Conservation (phyloP, 176 grass and related monocot species). For the Pontederia paniculata region DNA sequence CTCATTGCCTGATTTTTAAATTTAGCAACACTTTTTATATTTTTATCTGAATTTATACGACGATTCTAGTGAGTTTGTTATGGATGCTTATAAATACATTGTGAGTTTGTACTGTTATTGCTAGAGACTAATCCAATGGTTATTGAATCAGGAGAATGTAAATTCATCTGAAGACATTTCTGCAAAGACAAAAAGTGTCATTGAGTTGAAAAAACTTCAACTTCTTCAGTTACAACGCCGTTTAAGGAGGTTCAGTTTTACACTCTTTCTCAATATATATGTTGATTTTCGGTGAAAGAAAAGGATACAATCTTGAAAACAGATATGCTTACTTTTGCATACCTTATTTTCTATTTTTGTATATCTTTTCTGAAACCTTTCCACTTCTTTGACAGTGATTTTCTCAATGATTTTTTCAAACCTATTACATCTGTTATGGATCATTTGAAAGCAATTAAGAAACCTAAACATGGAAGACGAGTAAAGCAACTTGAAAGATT, state of each 20-base stretch:
- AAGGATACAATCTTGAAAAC: neutral
- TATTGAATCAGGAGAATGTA: slow-evolving; percentile 51
- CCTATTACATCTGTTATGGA: slow-evolving; percentile 63
- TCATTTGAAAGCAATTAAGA: slow-evolving; percentile 79
- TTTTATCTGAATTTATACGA: no score
- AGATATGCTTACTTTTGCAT: neutral
- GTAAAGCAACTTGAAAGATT: slow-evolving; percentile 93
- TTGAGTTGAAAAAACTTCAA: slow-evolving; percentile 97
- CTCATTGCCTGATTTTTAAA: no score
- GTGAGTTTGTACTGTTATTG: no score
- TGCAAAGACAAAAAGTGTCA: slow-evolving; percentile 90
- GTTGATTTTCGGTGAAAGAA: neutral
- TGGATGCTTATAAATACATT: no score
- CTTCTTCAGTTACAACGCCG: slow-evolving; percentile 88
- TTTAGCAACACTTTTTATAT: no score
- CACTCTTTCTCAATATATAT: neutral
- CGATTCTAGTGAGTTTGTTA: no score
- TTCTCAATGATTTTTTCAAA: slow-evolving; percentile 93
- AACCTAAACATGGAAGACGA: slow-evolving; percentile 81
- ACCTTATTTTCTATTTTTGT: neutral
- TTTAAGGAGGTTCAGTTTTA: slow-evolving; percentile 51
- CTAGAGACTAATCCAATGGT: no score
- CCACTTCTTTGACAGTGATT: slow-evolving; percentile 57
- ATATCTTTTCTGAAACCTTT: slow-evolving; percentile 19
- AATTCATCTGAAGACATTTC: slow-evolving; percentile 89